Conservation (phyloP, 306 rosid genomes). For the Coriaria nepalensis region DNA sequence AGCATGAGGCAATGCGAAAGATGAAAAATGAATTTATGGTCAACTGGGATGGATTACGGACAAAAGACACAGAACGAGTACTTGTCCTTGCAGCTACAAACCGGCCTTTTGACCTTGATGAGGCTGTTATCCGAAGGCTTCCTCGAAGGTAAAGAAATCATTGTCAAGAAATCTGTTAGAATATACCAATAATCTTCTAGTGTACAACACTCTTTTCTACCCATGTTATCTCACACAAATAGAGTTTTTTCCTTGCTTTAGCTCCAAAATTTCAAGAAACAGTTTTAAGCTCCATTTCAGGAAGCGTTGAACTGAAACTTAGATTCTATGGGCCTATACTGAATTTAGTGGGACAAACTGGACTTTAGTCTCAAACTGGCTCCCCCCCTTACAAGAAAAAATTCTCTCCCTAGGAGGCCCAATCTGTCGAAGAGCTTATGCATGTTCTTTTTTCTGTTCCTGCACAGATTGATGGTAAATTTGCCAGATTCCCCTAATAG, state of each 20-base stretch:
- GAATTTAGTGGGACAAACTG: too few species aligned
- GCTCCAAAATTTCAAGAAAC: too few species aligned
- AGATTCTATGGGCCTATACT: too few species aligned
- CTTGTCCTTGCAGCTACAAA: constrained; percentile 98
- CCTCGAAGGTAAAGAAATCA: constrained; percentile 63
- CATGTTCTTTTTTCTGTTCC: constrained; percentile 8
- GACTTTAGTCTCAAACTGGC: too few species aligned
- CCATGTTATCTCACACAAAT: too few species aligned
- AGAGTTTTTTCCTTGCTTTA: too few species aligned
- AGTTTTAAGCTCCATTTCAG: too few species aligned
- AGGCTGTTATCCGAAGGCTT: constrained; percentile 96
- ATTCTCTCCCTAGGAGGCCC: not conserved
- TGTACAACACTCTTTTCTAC: too few species aligned
- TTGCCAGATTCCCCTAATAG: constrained; percentile 94
- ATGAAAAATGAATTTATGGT: constrained; percentile 99
- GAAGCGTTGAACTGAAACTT: too few species aligned
- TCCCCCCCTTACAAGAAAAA: too few species aligned
- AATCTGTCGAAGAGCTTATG: constrained; percentile 5
- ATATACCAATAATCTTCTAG: too few species aligned
- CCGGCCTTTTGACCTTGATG: constrained; percentile 97
- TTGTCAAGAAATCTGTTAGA: too few species aligned
- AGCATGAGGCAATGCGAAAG: constrained; percentile 99
- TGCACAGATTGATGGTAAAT: constrained; percentile 86
- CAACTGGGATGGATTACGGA: constrained; percentile 99
- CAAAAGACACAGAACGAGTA: constrained; percentile 92